Base-by-base conservation (phyloP, 352 stramenopile species). In the Hyaloperonospora brassicae region DNA sequence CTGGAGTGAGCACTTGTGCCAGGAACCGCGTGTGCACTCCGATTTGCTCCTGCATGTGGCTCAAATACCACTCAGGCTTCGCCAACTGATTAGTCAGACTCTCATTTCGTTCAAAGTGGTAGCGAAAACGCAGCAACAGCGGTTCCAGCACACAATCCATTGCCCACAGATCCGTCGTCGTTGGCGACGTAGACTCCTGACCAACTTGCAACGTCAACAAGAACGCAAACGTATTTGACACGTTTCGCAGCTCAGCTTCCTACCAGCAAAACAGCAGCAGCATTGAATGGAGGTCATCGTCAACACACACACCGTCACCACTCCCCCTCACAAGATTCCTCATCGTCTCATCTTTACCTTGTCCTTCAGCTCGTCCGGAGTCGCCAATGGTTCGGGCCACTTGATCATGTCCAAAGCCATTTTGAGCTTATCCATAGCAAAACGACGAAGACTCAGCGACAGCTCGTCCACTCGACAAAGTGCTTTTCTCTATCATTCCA, bases 41-140 rank as follows among this genome's bases (percentile, higher is more conserved):
- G 1, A 65, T 73, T 56, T 91, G 80, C 22, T 85, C 64, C 23
- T 81, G 60, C 2, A 89, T 61, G 51, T 87, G 61, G 46, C 55
- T 79, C 14, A 91, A 48, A 53, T 73, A 80, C 80, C 80, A 91
- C 55, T 91, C 80, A 0, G 80, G 80, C 64, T 87, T 91, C 2
- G 76, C 67, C 7, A 91, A 39, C 30, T 76, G 74, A 52, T 87
- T 91, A 13, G 76, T 89, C 25, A 72, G 62, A 57, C 80, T 91
- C 3, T 83, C 74, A 1, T 23, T 7, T n/a, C 76, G 68, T 51
- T 84, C 76, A 55, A 91, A 91, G 22, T 91, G 80, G 61, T 77
- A 91, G 11, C 70, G 73, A 48, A 89, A 89, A 22, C 80, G 76
- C 54, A 76, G 57, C 10, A 79, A 46, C 25, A 89, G 35, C 2